These are phyloP conservation scores for Populus hybrid DNA, from an alignment of 441 rosid species.

Conservation along the genomic window DNA sequence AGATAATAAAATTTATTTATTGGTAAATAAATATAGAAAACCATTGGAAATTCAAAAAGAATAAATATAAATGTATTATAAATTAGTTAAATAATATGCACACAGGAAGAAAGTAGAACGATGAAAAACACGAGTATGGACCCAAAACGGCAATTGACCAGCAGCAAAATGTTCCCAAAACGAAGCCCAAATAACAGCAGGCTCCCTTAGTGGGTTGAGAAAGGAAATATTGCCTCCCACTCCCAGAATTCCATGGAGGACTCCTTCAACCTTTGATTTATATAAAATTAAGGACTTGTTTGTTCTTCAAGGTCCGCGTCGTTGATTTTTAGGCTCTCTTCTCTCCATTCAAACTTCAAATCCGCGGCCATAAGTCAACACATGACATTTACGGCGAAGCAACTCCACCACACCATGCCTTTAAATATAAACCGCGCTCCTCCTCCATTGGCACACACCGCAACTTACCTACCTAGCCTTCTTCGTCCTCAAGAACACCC, in stretches of 20 bases:
- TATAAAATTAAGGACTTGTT: neutral
- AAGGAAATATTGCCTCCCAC: neutral
- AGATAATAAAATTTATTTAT: too few relatives aligned
- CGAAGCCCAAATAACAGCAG: neutral
- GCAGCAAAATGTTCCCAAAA: neutral
- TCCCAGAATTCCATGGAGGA: neutral
- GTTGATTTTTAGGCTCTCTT: slow-evolving; percentile 9
- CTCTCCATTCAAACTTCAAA: slow-evolving; percentile 23
- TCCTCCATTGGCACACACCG: neutral
- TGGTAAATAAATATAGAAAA: too few relatives aligned
- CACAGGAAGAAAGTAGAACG: too few relatives aligned
- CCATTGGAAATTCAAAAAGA: too few relatives aligned
- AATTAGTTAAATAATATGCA: too few relatives aligned
- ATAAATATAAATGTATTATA: too few relatives aligned
- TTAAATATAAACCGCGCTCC: neutral
- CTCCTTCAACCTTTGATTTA: slow-evolving; percentile 11
- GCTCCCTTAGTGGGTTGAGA: neutral
- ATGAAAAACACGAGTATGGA: neutral
- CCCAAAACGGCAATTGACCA: neutral
- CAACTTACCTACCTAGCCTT: neutral
- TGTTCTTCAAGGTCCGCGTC: slow-evolving; percentile 8
- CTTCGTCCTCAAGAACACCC: neutral
- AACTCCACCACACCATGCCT: neutral
- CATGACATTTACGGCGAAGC: neutral
- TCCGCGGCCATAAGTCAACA: slow-evolving; percentile 26